phyloP scores from a whole-genome alignment of 2,329 filamentous ascomycete genomes.

The Penicillium brevicompactum region DNA sequence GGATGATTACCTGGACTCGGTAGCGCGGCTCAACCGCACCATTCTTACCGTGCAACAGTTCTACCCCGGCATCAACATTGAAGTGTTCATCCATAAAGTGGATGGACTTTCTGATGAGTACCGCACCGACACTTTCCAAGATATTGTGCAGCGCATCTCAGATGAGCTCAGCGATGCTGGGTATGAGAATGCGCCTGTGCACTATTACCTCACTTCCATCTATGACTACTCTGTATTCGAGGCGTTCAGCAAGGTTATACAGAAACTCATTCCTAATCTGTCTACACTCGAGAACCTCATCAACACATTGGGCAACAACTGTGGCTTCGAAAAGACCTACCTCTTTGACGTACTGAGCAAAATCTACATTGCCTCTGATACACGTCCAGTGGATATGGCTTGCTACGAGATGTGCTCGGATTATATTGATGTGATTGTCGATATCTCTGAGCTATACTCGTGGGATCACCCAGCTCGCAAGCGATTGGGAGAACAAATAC shows the following conservation, averaged over 20 bases:
- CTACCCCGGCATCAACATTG: conserved; percentile 93
- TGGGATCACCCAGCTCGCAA: conserved; percentile 58
- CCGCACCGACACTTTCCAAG: conserved; percentile 91
- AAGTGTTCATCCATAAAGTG: conserved; percentile 99
- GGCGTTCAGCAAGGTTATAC: conserved; percentile 96
- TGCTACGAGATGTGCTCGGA: conserved; percentile 98
- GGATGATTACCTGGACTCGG: conserved; percentile 93
- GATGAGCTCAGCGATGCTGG: conserved; percentile 93
- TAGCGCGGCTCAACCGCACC: conserved; percentile 81
- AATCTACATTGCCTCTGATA: conserved; percentile 97
- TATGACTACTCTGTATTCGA: conserved; percentile 99
- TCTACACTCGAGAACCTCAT: conserved; percentile 91
- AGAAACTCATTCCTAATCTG: conserved; percentile 92
- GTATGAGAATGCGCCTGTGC: conserved; percentile 89
- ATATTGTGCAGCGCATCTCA: conserved; percentile 94
- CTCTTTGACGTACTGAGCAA: conserved; percentile 97
- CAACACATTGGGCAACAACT: conserved; percentile 89
- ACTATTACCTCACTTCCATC: conserved; percentile 94
- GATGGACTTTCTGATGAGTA: conserved; percentile 97
- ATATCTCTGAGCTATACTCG: conserved; percentile 93
- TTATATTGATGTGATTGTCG: conserved; percentile 97
- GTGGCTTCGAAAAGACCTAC: conserved; percentile 96
- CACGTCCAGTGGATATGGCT: conserved; percentile 86
- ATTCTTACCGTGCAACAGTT: conserved; percentile 85
- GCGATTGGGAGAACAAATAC: conserved; percentile 47